Conservation (phyloP, 148 eudicot genomes). For the Diospyros lotus region DNA sequence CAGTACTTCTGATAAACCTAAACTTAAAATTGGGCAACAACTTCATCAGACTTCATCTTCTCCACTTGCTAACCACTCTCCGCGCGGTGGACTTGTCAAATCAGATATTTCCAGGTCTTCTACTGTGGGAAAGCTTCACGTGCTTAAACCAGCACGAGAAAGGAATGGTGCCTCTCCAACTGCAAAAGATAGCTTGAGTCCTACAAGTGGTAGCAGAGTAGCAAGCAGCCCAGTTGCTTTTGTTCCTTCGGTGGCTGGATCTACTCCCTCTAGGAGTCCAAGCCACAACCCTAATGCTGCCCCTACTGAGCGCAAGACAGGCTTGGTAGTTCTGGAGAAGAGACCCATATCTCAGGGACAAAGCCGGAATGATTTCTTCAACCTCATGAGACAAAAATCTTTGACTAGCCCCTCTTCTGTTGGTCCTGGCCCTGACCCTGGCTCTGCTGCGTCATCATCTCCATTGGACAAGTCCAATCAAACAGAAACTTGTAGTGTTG, state of each 20-base stretch:
- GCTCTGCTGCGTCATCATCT: constrained; percentile 9
- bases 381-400: constrained; percentile 33
- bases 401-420: constrained; percentile 21
- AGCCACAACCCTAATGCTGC: constrained; percentile 8
- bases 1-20: constrained; percentile 36
- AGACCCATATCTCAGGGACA: constrained; percentile 16
- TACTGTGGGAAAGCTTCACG: constrained; percentile 41
- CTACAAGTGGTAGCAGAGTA: constrained; percentile 19
- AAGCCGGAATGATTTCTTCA: constrained; percentile 22
- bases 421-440: constrained; percentile 15
- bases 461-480: constrained; percentile 21
- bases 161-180: constrained; percentile 28
- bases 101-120: constrained; percentile 32
- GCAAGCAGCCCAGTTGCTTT: constrained; percentile 21
- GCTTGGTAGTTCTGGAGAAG: constrained; percentile 11
- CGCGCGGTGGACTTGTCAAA: constrained; percentile 27
- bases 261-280: constrained; percentile 22
- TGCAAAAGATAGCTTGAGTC: constrained; percentile 32
- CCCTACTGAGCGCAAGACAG: constrained; percentile 16
- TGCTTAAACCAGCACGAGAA: constrained; percentile 36
- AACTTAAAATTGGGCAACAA: constrained; percentile 27
- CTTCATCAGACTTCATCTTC: constrained; percentile 22
- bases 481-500: constrained; percentile 13
- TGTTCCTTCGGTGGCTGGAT: constrained; percentile 19
- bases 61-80: constrained; percentile 21